These are phyloP conservation scores for Gentiana macrophylla DNA, from an alignment of 257 asterid species.

Conservation along the genomic window DNA sequence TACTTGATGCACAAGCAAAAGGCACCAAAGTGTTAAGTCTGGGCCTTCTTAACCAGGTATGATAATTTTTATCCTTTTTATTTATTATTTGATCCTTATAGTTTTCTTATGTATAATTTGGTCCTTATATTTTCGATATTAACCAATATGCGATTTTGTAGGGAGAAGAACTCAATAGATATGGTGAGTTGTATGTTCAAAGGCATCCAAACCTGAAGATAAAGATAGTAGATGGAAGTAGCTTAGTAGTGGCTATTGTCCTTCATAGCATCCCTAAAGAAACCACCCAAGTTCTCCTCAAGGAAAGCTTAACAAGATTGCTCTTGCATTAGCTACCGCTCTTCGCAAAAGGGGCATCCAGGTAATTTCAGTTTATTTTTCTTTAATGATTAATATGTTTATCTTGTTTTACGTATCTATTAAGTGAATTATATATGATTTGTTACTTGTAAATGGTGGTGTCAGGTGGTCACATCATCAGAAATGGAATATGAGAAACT, in stretches of 20 bases:
- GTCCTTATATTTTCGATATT: too few species aligned
- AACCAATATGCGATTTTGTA: background rate
- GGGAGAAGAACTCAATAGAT: conserved; percentile 19
- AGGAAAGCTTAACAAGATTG: conserved; percentile 20
- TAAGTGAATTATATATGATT: background rate
- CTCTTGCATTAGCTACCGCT: conserved; percentile 12
- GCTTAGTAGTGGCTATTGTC: conserved; percentile 26
- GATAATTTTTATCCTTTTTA: conserved; percentile 5
- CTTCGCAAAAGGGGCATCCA: conserved; percentile 19
- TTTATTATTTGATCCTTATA: too few species aligned
- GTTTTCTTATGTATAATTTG: too few species aligned
- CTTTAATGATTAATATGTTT: too few species aligned
- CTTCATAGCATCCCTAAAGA: conserved; percentile 29
- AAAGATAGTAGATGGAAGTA: conserved; percentile 34
- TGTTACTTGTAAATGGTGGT: too few species aligned
- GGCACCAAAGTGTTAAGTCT: conserved; percentile 57
- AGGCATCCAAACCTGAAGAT: conserved; percentile 18
- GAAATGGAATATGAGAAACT: conserved; percentile 22
- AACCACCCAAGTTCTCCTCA: conserved; percentile 17
- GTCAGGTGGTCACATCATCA: background rate
- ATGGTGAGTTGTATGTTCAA: conserved; percentile 23
- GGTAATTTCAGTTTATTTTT: conserved; percentile 7
- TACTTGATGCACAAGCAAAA: conserved; percentile 51
- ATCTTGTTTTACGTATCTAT: too few species aligned
- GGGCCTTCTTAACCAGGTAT: conserved; percentile 72